phyloP scores from a whole-genome alignment of 2,329 filamentous ascomycete genomes.

The Diaporthe humulicola region DNA sequence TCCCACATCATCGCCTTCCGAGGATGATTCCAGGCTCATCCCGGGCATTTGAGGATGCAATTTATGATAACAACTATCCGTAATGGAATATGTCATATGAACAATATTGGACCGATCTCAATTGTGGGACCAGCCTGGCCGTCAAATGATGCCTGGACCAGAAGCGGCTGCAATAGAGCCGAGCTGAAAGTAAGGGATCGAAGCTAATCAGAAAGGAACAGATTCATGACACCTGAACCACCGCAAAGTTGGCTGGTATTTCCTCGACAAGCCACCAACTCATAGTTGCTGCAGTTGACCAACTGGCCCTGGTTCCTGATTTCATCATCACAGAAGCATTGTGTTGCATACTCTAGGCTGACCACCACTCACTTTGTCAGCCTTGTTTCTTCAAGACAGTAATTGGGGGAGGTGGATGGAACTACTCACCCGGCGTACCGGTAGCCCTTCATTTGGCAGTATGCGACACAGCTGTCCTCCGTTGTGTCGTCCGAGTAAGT shows the following conservation, averaged over 20 bases:
- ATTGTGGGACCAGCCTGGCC: too few relatives aligned
- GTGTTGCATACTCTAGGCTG: constrained; percentile 11
- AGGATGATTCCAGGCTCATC: too few relatives aligned
- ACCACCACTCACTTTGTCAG: neutral
- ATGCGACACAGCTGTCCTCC: neutral
- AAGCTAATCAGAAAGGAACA: neutral
- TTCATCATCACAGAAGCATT: neutral
- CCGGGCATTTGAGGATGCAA: too few relatives aligned
- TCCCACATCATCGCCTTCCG: too few relatives aligned
- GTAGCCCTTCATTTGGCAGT: neutral
- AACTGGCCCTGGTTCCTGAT: constrained; percentile 4
- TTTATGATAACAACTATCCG: too few relatives aligned
- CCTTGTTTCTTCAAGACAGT: neutral
- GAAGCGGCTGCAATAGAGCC: too few relatives aligned
- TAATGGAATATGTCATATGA: too few relatives aligned
- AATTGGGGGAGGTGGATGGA: neutral
- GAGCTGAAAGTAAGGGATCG: too few relatives aligned
- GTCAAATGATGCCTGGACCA: too few relatives aligned
- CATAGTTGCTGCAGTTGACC: constrained; percentile 7
- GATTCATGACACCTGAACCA: constrained; percentile 1
- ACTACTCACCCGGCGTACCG: constrained; percentile 7
- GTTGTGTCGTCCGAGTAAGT: neutral
- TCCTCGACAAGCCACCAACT: constrained; percentile 6
- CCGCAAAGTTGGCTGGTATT: constrained; percentile 1
- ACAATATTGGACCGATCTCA: too few relatives aligned